Evolutionary conservation across 1,284 basidiomycete genomes (phyloP).

Genomic region (Tausonia pullulans): DNA sequence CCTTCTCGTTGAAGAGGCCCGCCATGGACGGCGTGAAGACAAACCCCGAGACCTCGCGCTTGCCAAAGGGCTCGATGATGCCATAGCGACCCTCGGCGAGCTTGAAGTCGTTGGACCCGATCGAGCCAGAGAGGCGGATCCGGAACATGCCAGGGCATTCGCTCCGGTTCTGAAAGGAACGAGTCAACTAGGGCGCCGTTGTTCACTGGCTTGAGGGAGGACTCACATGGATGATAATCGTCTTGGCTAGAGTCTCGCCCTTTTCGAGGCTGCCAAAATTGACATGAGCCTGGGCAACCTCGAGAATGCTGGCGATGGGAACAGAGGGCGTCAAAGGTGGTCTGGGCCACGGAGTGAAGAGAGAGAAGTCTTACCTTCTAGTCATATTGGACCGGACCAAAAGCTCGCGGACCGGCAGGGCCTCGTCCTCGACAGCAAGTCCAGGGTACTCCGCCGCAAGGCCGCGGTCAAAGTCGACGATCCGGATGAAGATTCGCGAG

Average conservation of each 20-base stretch:
- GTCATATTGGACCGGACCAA: conserved; percentile 29
- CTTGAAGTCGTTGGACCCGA: conserved; percentile 41
- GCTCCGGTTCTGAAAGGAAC: conserved; percentile 32
- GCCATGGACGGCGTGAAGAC: conserved; percentile 36
- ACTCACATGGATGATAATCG: conserved; percentile 37
- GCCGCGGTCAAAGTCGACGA: conserved; percentile 36
- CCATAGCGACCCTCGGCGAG: conserved; percentile 40
- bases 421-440: conserved; percentile 29
- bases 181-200: not conserved
- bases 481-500: conserved; percentile 38
- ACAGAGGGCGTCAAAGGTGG: no score
- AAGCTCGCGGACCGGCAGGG: conserved; percentile 41
- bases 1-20: conserved; percentile 39
- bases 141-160: conserved; percentile 40
- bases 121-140: conserved; percentile 41
- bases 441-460: conserved; percentile 25
- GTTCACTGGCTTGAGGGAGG: not conserved
- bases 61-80: conserved; percentile 40
- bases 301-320: conserved; percentile 37
- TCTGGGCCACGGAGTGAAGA: no score
- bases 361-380: not conserved
- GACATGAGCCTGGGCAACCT: conserved; percentile 42
- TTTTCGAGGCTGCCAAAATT: conserved; percentile 43
- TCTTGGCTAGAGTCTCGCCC: conserved; percentile 38
- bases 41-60: conserved; percentile 38